Evolutionary conservation across 768 basidiomycete genomes (phyloP), one percentile per base, ranked within the genome.

Genomic region (Rhodotorula diobovata): DNA sequence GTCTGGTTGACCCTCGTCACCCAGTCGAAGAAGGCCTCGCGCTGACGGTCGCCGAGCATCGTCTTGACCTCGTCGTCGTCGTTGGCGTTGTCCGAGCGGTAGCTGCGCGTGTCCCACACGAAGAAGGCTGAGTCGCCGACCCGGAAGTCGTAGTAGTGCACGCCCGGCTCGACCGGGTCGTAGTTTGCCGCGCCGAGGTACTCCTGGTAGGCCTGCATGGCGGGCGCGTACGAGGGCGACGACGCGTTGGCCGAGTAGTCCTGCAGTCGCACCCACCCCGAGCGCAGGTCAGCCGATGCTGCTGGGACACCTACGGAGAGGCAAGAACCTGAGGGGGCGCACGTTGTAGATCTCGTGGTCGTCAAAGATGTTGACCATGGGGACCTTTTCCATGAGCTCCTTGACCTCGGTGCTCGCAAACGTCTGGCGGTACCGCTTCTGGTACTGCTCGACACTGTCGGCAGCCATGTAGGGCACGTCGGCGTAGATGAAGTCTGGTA

Each of bases 71-170:
- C 79, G 48, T 71, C 78, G 34, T 83, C 84, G 18, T 37, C 56
- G 37, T 37, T 30, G 5, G 50, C 48, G 79, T 82, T 79, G 57
- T 81, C 77, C 9, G 84, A 84, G 32, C 88, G 84, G 77, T 88
- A 84, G 12, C 84, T 82, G 28, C 88, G 83, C 2, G 88, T 89
- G 80, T 90, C 89, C 81, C 88, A 81, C n/a, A 90, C 88, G 81
- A 90, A 91, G 79, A 88, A 90, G 0, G 88, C 87, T 15, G 83
- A 82, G 75, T 91, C 89, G 0, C 86, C 88, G 43, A 72, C 87
- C 25, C 78, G 78, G 34, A 78, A 66, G 2, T 87, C 79, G 68
- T 87, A 86, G 78, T 86, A 87, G 77, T 90, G 89, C 21, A 48
- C 66, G 53, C 57, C 69, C 9, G 58, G 43, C 35, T 39, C n/a